phyloP scores from a whole-genome alignment of 352 stramenopile species.

The Globisporangium echinulatum region DNA sequence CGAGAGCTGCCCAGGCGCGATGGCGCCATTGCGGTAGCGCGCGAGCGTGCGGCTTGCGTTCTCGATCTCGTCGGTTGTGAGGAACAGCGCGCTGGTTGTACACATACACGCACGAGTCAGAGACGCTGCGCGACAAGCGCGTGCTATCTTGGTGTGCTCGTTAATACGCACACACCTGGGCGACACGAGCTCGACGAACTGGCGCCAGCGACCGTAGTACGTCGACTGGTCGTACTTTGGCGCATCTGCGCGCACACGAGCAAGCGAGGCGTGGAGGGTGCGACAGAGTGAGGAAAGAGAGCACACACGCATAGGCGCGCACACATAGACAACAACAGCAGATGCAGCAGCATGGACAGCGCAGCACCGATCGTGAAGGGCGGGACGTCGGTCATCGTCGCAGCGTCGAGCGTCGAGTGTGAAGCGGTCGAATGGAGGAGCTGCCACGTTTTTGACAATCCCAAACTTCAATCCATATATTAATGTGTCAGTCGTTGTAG shows the following conservation, averaged over 20 bases:
- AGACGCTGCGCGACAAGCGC: no score
- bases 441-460: no score
- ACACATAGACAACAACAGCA: background rate
- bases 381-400: conserved; percentile 18
- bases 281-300: background rate
- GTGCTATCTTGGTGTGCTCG: no score
- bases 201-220: conserved; percentile 77
- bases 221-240: conserved; percentile 82
- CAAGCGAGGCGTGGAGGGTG: background rate
- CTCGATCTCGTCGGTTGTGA: conserved; percentile 62
- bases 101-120: conserved; percentile 1
- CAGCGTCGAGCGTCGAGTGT: no score
- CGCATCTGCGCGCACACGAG: conserved; percentile 27
- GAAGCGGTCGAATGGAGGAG: no score
- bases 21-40: conserved; percentile 42
- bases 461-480: no score
- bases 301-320: background rate
- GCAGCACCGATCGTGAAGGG: conserved; percentile 32
- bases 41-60: conserved; percentile 45
- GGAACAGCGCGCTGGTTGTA: conserved; percentile 45
- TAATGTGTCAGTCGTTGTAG: background rate
- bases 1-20: conserved; percentile 33
- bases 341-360: background rate
- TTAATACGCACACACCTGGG: conserved; percentile 28
- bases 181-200: conserved; percentile 81